phyloP scores from a whole-genome alignment of 2,329 filamentous ascomycete species.

The Anthostomella pinea region DNA sequence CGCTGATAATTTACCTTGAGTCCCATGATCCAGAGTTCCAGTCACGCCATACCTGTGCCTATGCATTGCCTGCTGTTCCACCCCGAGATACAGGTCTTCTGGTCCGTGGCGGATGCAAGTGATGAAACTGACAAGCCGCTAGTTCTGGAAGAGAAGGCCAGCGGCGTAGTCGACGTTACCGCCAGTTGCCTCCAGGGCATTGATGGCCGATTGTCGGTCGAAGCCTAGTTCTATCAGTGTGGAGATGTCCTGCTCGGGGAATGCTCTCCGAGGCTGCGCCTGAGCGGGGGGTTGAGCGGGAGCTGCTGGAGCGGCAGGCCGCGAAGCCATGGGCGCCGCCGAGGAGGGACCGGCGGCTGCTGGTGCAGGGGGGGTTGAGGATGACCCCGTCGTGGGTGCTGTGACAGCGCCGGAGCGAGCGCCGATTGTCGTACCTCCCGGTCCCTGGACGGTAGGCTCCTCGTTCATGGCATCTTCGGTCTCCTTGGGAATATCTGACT shows the following conservation, averaged over 20 bases:
- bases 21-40: too few species aligned
- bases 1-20: too few species aligned
- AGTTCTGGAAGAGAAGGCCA: constrained; percentile 65
- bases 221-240: constrained; percentile 78
- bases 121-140: too few species aligned
- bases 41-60: too few species aligned
- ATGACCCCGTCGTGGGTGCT: constrained; percentile 38
- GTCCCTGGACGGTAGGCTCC: constrained; percentile 81
- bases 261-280: constrained; percentile 27
- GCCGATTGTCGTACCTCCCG: constrained; percentile 86
- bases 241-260: constrained; percentile 66
- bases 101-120: too few species aligned
- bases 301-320: constrained; percentile 27
- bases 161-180: constrained; percentile 91
- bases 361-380: constrained; percentile 24
- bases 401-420: constrained; percentile 75
- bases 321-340: constrained; percentile 21
- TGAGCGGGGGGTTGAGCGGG: background rate
- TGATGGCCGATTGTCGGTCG: constrained; percentile 69
- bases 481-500: constrained; percentile 89
- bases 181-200: constrained; percentile 75
- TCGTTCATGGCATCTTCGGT: constrained; percentile 68
- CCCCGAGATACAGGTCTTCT: too few species aligned
- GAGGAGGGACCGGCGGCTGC: constrained; percentile 24
- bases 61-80: too few species aligned